Conservation (phyloP, 257 asterid species). For the Cinchona pubescens region DNA sequence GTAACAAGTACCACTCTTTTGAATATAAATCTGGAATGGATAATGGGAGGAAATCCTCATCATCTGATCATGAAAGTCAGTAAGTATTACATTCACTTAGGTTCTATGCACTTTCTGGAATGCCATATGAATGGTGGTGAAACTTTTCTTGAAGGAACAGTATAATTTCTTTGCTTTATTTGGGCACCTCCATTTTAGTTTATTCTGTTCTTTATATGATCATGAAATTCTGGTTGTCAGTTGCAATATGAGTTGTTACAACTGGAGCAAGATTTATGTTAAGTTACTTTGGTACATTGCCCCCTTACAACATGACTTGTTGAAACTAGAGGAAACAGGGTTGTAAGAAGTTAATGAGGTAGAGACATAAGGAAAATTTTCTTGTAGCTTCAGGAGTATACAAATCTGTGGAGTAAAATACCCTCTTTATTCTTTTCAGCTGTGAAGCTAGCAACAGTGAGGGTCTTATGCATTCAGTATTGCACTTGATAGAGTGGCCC, state of each 20-base stretch:
- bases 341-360: not conserved
- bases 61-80: constrained; percentile 92
- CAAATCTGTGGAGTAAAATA: not conserved
- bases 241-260: not conserved
- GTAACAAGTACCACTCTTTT: constrained; percentile 61
- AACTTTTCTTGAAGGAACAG: not conserved
- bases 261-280: not conserved
- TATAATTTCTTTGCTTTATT: not conserved
- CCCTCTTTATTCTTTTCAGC: too few species aligned
- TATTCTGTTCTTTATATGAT: not conserved
- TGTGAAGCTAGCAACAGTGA: too few species aligned
- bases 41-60: constrained; percentile 61
- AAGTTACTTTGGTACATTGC: not conserved
- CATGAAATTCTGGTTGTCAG: not conserved
- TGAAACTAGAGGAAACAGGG: not conserved
- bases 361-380: not conserved
- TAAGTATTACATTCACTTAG: constrained; percentile 39
- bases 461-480: too few species aligned
- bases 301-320: not conserved
- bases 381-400: not conserved
- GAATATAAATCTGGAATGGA: constrained; percentile 70
- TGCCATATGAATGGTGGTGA: constrained; percentile 1
- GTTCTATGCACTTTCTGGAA: constrained; percentile 1
- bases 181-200: not conserved
- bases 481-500: too few species aligned